A percentile compares a stretch with the other conserved stretches of the same genome.
phyloP scores from a whole-genome alignment of 2,329 filamentous ascomycete genomes.

The Microdochium bolleyi region DNA sequence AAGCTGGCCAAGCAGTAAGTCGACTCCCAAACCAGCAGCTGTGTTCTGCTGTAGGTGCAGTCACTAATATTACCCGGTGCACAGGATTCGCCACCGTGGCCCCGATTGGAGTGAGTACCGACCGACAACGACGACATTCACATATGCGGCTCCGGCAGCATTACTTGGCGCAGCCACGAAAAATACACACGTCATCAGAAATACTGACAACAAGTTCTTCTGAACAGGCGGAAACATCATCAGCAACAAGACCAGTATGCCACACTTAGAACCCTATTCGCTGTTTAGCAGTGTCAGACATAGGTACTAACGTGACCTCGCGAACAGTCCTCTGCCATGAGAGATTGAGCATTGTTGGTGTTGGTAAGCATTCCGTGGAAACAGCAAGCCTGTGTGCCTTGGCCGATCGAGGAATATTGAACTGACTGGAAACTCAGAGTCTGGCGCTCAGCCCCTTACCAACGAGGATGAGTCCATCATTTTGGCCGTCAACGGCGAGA shows the following conservation, averaged over 20 bases:
- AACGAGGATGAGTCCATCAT: constrained; percentile 84
- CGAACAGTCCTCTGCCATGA: constrained; percentile 84
- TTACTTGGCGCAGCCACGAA: constrained; percentile 6
- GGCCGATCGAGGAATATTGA: background rate
- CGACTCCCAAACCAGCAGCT: constrained; percentile 15
- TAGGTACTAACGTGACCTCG: constrained; percentile 9
- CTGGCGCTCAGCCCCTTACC: constrained; percentile 89
- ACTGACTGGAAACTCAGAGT: constrained; percentile 51
- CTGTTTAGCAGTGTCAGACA: background rate
- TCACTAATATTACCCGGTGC: constrained; percentile 27
- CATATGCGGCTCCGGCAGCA: background rate
- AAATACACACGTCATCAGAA: too few species aligned
- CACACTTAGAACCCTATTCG: background rate
- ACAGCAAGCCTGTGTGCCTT: background rate
- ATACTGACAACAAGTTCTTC: constrained; percentile 18
- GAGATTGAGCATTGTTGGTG: constrained; percentile 93
- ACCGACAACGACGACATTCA: constrained; percentile 13
- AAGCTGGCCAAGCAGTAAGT: constrained; percentile 90
- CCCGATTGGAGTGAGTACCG: constrained; percentile 90
- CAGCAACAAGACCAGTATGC: constrained; percentile 82
- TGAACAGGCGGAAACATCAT: constrained; percentile 74
- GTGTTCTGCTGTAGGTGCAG: constrained; percentile 2
- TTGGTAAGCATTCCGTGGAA: constrained; percentile 53
- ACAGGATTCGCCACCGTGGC: constrained; percentile 86
- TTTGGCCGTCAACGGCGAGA: constrained; percentile 97